These are phyloP conservation scores for Ammopiptanthus mongolicus DNA, from an alignment of 306 rosid genomes.

Conservation along the genomic window DNA sequence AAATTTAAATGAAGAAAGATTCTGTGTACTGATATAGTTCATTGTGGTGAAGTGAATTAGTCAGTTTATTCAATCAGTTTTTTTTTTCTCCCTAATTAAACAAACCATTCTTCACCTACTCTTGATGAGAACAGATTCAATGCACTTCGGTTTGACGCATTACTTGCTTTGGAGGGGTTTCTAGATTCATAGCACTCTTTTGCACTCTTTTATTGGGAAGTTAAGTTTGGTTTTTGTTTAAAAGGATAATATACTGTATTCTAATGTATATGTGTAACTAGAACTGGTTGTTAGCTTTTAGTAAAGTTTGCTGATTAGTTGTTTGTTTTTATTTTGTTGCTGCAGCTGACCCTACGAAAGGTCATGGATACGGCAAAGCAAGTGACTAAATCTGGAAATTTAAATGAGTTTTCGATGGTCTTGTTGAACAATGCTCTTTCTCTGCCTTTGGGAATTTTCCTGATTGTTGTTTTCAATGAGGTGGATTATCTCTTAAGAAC, in stretches of 20 bases:
- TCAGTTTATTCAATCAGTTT: background rate
- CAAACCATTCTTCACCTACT: background rate
- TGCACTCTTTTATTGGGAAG: background rate
- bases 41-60: background rate
- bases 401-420: conserved; percentile 97
- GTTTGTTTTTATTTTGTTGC: conserved; percentile 22
- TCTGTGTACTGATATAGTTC: background rate
- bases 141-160: background rate
- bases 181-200: background rate
- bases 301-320: conserved; percentile 25
- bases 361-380: conserved; percentile 97
- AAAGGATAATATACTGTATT: background rate
- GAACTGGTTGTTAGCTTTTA: conserved; percentile 2
- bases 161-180: background rate
- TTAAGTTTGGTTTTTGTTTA: background rate
- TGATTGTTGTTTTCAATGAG: conserved; percentile 72
- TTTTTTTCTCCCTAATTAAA: no score
- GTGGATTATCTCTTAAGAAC: conserved; percentile 81
- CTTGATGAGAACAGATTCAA: background rate
- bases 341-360: conserved; percentile 84
- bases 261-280: background rate
- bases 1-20: background rate
- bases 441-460: conserved; percentile 81
- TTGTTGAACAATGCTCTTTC: conserved; percentile 92
- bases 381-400: conserved; percentile 76